Percentiles rank a stretch among this genome's conserved stretches.
Evolutionary conservation across 2,329 filamentous ascomycete species (phyloP).

Genomic region (Fusarium succisae): DNA sequence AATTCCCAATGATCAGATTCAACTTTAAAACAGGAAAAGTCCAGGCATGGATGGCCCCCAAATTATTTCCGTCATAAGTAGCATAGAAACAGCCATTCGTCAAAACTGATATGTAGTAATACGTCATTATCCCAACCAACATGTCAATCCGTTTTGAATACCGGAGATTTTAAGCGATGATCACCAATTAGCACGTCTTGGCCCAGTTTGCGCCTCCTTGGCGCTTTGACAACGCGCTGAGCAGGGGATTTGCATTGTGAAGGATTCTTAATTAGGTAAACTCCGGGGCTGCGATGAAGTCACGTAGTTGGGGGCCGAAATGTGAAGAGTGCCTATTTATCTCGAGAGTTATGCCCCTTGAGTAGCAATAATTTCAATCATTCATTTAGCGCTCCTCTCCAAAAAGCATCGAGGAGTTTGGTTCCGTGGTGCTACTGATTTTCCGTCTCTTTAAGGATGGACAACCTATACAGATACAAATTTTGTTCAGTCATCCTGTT

Average conservation of each 20-base stretch:
- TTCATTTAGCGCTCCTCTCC: too few species aligned
- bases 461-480: too few species aligned
- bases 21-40: too few species aligned
- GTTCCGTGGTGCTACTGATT: too few species aligned
- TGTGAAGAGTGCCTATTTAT: background rate
- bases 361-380: too few species aligned
- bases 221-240: background rate
- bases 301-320: background rate
- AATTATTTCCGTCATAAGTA: background rate
- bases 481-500: too few species aligned
- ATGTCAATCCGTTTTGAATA: background rate
- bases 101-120: background rate
- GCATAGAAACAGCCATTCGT: background rate
- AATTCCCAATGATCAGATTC: too few species aligned
- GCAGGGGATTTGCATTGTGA: background rate
- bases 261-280: background rate
- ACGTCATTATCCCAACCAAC: background rate
- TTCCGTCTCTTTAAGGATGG: too few species aligned
- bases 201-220: background rate
- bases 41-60: background rate
- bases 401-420: too few species aligned
- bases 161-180: background rate
- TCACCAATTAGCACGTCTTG: background rate
- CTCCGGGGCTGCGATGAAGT: background rate
- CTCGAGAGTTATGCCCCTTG: rapidly evolving